Evolutionary conservation across 345 rosid species (phyloP).

Genomic region (Microcos paniculata): DNA sequence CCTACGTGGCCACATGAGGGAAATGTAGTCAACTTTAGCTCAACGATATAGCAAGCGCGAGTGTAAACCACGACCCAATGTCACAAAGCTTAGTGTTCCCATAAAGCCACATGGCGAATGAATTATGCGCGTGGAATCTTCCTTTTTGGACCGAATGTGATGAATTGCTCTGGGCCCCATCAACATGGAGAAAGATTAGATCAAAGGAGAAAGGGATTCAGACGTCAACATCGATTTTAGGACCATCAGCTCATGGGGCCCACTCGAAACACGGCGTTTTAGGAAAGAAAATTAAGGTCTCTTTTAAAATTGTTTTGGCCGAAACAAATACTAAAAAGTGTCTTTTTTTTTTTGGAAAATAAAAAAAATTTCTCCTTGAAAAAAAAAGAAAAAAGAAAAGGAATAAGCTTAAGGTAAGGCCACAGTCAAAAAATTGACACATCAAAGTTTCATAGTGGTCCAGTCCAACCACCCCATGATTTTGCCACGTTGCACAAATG

Average conservation of each 20-base stretch:
- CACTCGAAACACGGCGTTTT: conserved; percentile 20
- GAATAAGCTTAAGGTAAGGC: neutral
- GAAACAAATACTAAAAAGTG: no score
- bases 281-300: neutral
- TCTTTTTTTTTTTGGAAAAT: no score
- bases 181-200: conserved; percentile 27
- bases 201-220: conserved; percentile 30
- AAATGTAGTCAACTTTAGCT: conserved; percentile 28
- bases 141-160: neutral
- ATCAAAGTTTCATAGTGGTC: conserved; percentile 24
- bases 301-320: no score
- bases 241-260: conserved; percentile 34
- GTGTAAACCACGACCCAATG: neutral
- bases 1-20: conserved; percentile 27
- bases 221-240: conserved; percentile 55
- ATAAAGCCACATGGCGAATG: neutral
- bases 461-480: conserved; percentile 33
- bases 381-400: neutral
- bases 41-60: neutral
- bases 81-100: neutral
- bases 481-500: conserved; percentile 41
- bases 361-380: neutral
- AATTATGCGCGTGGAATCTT: neutral
- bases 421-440: conserved; percentile 24
- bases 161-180: conserved; percentile 22